Conservation (phyloP, 2,329 filamentous ascomycete genomes). For the Coniella vitis region DNA sequence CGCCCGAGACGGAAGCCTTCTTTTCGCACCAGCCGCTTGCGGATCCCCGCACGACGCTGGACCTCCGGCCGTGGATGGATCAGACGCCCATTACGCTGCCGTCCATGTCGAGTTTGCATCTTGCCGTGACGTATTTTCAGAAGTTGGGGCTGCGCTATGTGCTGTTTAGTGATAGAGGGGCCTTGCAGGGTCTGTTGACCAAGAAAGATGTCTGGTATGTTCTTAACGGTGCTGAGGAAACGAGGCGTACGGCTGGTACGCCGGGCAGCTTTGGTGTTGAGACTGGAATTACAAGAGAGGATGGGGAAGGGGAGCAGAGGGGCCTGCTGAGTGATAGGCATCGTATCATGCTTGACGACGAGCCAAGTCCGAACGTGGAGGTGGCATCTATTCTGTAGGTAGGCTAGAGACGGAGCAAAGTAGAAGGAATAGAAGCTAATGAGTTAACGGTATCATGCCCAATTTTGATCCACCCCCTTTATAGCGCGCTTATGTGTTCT, state of each 20-base stretch:
- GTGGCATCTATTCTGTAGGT: conserved; percentile 13
- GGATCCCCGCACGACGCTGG: conserved; percentile 70
- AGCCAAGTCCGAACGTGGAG: conserved; percentile 18
- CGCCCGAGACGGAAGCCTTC: conserved; percentile 68
- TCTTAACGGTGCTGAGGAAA: conserved; percentile 68
- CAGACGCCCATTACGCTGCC: conserved; percentile 92
- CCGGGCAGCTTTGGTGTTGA: conserved; percentile 19
- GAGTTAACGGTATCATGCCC: too few species aligned
- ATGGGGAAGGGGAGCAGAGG: conserved; percentile 33
- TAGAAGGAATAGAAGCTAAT: too few species aligned
- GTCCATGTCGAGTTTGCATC: conserved; percentile 65
- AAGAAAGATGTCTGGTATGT: conserved; percentile 98
- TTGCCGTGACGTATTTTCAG: conserved; percentile 92
- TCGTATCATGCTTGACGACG: conserved; percentile 23
- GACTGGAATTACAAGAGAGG: conserved; percentile 32
- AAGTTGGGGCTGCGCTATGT: conserved; percentile 88
- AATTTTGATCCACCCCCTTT: too few species aligned
- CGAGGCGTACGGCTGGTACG: conserved; percentile 34
- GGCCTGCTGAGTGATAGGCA: conserved; percentile 34
- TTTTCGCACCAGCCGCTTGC: conserved; percentile 79
- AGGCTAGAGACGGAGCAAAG: not conserved
- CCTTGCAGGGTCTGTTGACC: conserved; percentile 77
- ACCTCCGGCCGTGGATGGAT: conserved; percentile 97
- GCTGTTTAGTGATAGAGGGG: conserved; percentile 75
- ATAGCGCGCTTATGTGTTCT: too few species aligned